A percentile compares a stretch with the other conserved stretches of the same genome.
phyloP scores from a whole-genome alignment of 2,329 filamentous ascomycete species.

The Sporothrix protearum region DNA sequence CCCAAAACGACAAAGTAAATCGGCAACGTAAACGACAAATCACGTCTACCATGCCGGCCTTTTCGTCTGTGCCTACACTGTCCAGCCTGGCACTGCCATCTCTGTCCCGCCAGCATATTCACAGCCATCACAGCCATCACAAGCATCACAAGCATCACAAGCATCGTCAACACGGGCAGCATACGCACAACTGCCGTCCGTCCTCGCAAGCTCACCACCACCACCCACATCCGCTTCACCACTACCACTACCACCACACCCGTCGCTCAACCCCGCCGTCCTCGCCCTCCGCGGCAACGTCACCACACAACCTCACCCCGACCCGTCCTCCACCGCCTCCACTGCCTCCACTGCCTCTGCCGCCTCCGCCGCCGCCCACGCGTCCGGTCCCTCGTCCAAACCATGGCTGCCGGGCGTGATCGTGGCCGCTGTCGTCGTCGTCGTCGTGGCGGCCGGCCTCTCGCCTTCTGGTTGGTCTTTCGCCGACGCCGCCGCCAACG shows the following conservation, averaged over 20 bases:
- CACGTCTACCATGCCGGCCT: conserved; percentile 5
- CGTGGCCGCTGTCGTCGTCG: conserved; percentile 31
- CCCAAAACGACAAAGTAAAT: background rate
- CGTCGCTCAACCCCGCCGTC: background rate
- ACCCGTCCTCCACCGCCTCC: background rate
- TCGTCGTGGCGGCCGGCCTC: conserved; percentile 27
- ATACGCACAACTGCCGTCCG: background rate
- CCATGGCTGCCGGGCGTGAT: conserved; percentile 28
- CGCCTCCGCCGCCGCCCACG: background rate
- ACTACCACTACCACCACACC: background rate
- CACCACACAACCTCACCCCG: background rate
- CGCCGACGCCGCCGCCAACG: conserved; percentile 24
- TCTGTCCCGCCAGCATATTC: background rate
- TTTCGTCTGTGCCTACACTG: background rate
- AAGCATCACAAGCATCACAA: background rate
- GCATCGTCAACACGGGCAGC: background rate
- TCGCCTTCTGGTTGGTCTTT: conserved; percentile 7
- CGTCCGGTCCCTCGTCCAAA: background rate
- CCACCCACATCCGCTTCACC: background rate
- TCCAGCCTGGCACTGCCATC: background rate
- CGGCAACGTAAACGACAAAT: too few relatives aligned
- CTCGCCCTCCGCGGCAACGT: conserved; percentile 7
- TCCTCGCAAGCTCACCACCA: background rate
- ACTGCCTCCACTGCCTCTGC: background rate
- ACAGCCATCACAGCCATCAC: background rate